Conservation (phyloP, 176 grass and related monocot genomes). For the Phyllostachys edulis region DNA sequence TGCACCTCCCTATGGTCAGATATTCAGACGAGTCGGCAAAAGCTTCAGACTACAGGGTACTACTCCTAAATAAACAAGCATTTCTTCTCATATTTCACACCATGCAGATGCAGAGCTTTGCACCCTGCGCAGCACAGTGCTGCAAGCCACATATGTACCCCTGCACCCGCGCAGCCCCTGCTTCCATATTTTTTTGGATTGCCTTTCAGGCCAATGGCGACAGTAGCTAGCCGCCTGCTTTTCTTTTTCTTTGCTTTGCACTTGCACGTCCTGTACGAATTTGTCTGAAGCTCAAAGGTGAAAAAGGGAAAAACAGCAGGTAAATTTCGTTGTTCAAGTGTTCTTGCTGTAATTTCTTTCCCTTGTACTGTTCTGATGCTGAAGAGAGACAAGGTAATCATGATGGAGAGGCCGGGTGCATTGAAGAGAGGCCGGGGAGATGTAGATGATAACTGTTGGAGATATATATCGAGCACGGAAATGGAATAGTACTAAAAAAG, state of each 20-base stretch:
- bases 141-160: neutral
- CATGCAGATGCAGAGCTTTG: neutral
- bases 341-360: conserved; percentile 18
- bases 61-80: neutral
- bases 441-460: neutral
- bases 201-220: conserved; percentile 28
- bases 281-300: conserved; percentile 2
- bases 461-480: neutral
- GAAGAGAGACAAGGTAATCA: conserved; percentile 8
- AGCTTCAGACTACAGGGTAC: neutral
- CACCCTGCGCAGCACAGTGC: neutral
- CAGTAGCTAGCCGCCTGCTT: neutral
- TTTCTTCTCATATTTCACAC: conserved; percentile 1
- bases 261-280: neutral
- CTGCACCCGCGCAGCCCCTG: neutral
- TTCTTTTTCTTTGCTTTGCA: neutral
- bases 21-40: neutral
- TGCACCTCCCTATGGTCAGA: neutral
- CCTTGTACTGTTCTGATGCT: neutral
- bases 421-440: neutral
- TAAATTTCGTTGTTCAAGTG: neutral
- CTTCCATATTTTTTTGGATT: conserved; percentile 44
- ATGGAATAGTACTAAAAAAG: conserved; percentile 25
- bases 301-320: neutral
- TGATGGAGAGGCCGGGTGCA: neutral